Base-by-base conservation (phyloP, 441 rosid species). In the Capsella rubella region DNA sequence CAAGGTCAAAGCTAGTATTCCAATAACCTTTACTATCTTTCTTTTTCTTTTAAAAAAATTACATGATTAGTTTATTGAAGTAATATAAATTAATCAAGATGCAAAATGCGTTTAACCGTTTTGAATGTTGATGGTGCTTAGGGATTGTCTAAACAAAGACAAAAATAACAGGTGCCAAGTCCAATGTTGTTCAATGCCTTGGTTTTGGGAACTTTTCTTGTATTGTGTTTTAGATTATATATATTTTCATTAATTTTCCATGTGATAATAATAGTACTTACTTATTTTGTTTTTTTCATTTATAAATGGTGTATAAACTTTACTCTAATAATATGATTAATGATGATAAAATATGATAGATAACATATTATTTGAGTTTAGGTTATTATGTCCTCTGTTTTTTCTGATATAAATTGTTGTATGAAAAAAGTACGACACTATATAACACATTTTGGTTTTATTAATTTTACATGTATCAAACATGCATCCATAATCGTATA, bases 171-270 rank as follows among this genome's bases (percentile, higher is more conserved):
- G 37, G 34, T 71, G 61, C 49, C 31, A 40, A 64, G 57, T 53
- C 68, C 80, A 71, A 71, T 77, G 80, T 71, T 76, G 76, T 76
- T 76, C 80, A 71, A 77, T 64, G 80, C 80, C 64, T 77, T 57
- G 80, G 80, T 77, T 76, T 64, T 64, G 50, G 61, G 69, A 62
- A 75, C 28, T 62, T 39, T 70, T 58, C 15, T 54, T 42, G 27
- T 34, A 14, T 49, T 67, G 51, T 60, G 56, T 39, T 68, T 31
- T 37, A 37, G 6, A 25, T 49, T 57, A 37, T 47, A 35, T 46
- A 9, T 43, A 31, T 1, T 32, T 4, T 31, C 27, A 3, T 25
- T 32, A 45, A 39, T 42, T 14, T 45, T 15, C 15, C 40, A 14
- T 28, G 15, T 49, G 42, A 12, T 8, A 16, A 13, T 39, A 47